Evolutionary conservation across 371 early-diverging fungal genomes (phyloP).

Genomic region (Apophysomyces elegans): DNA sequence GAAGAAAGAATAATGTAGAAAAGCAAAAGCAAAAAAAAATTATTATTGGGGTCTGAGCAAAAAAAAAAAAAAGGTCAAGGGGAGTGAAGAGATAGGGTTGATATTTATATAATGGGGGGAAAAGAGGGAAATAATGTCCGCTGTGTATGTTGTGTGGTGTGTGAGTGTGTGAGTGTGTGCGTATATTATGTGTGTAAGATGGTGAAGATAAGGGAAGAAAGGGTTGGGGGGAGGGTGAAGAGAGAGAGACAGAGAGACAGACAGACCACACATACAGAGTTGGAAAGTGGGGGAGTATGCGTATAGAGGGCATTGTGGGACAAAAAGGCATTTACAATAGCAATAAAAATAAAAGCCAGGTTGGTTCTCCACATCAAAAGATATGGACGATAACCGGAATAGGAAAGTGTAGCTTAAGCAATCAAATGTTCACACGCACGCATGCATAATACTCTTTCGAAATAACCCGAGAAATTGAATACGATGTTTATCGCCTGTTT

Average conservation of each 20-base stretch:
- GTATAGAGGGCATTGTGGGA: conserved; percentile 8
- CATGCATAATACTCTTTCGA: conserved; percentile 13
- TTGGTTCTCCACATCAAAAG: conserved; percentile 14
- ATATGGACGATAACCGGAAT: conserved; percentile 15
- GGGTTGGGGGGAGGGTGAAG: neutral
- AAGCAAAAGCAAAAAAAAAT: neutral
- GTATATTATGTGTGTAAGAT: neutral
- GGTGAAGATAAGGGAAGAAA: neutral
- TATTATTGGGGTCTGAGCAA: neutral
- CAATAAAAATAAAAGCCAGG: neutral
- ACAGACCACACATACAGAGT: neutral
- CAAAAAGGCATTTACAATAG: conserved; percentile 5
- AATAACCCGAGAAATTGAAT: conserved; percentile 12
- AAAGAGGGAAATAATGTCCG: neutral
- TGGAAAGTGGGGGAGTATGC: too few relatives aligned
- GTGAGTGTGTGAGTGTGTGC: too few relatives aligned
- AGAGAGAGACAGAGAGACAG: conserved; percentile 8
- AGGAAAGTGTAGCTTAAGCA: conserved; percentile 9
- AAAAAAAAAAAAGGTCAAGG: conserved; percentile 12
- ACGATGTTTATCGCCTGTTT: conserved; percentile 16
- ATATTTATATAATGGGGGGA: conserved; percentile 4
- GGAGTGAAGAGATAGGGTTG: neutral
- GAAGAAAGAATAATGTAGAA: neutral
- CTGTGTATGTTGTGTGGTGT: neutral
- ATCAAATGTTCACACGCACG: conserved; percentile 12